A percentile compares a stretch with the other conserved stretches of the same genome.
Conservation (phyloP, 805 yeast species). For the Zygotorulaspora chibaensis region DNA sequence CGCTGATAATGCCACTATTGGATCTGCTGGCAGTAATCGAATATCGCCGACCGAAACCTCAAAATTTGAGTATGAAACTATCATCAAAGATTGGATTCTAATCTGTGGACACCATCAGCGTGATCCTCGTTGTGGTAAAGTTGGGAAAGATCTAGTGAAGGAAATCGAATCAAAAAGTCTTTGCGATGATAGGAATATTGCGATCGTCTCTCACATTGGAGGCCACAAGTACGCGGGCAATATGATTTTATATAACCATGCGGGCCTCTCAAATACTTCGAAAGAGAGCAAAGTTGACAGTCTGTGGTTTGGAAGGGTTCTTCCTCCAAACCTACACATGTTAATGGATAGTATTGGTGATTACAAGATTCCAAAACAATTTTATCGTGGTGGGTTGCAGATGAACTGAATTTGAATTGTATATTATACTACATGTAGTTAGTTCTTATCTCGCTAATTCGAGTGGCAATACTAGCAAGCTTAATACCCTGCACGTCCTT, state of each 20-base stretch:
- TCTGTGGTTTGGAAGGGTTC: slow-evolving; percentile 76
- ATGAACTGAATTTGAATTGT: slow-evolving; percentile 5
- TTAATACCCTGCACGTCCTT: slow-evolving; percentile 35
- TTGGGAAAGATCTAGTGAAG: slow-evolving; percentile 20
- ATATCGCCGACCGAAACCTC: neutral
- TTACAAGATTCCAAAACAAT: slow-evolving; percentile 49
- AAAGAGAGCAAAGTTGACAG: slow-evolving; percentile 24
- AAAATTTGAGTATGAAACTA: slow-evolving; percentile 9
- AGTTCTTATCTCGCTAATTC: slow-evolving; percentile 29
- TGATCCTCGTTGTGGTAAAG: slow-evolving; percentile 27
- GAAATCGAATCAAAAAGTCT: slow-evolving; percentile 9
- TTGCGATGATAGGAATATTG: slow-evolving; percentile 39
- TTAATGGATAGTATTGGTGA: slow-evolving; percentile 53
- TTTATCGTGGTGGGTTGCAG: slow-evolving; percentile 47
- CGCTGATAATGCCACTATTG: slow-evolving; percentile 11
- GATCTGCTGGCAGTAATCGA: neutral
- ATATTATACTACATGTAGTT: slow-evolving; percentile 20
- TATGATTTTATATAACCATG: slow-evolving; percentile 49
- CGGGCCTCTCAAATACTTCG: slow-evolving; percentile 26
- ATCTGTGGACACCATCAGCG: slow-evolving; percentile 30
- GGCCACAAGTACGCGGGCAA: slow-evolving; percentile 89
- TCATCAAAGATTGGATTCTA: slow-evolving; percentile 16
- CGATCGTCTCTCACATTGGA: slow-evolving; percentile 70
- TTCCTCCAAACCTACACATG: slow-evolving; percentile 62
- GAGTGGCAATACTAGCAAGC: slow-evolving; percentile 28